phyloP scores from a whole-genome alignment of 2,329 filamentous ascomycete species.

The Diaporthe batatas region DNA sequence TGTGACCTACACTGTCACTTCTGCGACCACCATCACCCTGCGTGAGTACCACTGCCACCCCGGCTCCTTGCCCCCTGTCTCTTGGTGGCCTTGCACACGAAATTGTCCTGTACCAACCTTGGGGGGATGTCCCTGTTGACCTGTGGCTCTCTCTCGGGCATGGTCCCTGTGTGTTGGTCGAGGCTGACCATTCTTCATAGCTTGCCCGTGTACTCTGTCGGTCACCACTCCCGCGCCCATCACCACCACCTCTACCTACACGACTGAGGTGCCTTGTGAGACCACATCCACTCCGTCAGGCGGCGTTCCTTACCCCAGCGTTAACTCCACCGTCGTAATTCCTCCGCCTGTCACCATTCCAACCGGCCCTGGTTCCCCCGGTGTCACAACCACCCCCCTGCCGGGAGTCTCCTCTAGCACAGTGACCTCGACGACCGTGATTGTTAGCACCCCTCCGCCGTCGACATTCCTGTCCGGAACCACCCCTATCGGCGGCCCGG shows the following conservation, averaged over 20 bases:
- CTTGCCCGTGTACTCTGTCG: conserved; percentile 62
- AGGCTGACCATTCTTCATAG: conserved; percentile 52
- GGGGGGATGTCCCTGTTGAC: no score
- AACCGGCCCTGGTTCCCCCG: conserved; percentile 32
- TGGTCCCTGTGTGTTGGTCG: neutral
- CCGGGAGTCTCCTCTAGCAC: conserved; percentile 41
- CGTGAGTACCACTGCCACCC: conserved; percentile 50
- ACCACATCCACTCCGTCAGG: conserved; percentile 38
- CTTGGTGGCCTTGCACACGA: neutral
- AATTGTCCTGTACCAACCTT: neutral
- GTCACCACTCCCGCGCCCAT: conserved; percentile 50
- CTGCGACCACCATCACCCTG: conserved; percentile 59
- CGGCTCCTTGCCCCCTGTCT: neutral
- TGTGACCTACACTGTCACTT: conserved; percentile 59
- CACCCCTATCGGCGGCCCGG: conserved; percentile 39
- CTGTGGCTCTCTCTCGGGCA: neutral
- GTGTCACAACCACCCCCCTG: conserved; percentile 22
- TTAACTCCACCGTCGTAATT: conserved; percentile 32
- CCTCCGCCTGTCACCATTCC: conserved; percentile 40
- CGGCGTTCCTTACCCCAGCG: conserved; percentile 35
- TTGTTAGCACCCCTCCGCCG: conserved; percentile 43
- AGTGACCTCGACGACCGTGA: conserved; percentile 39
- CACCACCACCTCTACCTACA: conserved; percentile 47
- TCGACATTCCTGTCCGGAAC: conserved; percentile 43
- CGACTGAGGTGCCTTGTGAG: conserved; percentile 40